Percentiles rank a stretch among this genome's conserved stretches.
phyloP scores from a whole-genome alignment of 108 stramenopile species.

The Cyclostephanos tholiformis region DNA sequence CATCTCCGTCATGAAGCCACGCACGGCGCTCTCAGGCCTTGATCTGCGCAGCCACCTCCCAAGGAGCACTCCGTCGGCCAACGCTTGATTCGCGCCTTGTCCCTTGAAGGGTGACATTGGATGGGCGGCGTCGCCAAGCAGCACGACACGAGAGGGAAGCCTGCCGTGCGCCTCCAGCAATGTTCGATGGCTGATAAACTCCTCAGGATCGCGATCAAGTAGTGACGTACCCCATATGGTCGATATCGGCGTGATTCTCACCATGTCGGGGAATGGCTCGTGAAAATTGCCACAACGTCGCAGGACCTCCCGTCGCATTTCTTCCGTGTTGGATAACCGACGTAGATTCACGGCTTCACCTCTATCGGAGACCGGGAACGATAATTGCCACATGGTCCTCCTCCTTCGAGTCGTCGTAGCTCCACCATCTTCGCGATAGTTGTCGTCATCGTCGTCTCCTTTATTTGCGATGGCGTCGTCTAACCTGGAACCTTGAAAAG shows the following conservation, averaged over 20 bases:
- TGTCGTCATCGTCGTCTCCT: slow-evolving; percentile 9
- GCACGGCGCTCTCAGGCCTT: slow-evolving; percentile 61
- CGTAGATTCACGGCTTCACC: slow-evolving; percentile 41
- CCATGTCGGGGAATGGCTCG: slow-evolving; percentile 70
- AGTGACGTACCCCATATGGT: slow-evolving; percentile 81
- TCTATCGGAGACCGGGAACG: slow-evolving; percentile 50
- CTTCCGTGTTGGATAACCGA: slow-evolving; percentile 17
- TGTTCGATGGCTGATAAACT: slow-evolving; percentile 44
- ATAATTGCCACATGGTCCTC: slow-evolving; percentile 89
- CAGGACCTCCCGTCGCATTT: slow-evolving; percentile 61
- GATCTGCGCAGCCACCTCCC: slow-evolving; percentile 63
- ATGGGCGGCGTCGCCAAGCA: slow-evolving; percentile 90
- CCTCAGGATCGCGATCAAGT: slow-evolving; percentile 77
- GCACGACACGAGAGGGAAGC: slow-evolving; percentile 55
- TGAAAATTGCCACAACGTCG: slow-evolving; percentile 67
- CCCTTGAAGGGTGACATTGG: slow-evolving; percentile 94
- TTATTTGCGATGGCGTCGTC: slow-evolving; percentile 18
- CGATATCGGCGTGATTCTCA: slow-evolving; percentile 61
- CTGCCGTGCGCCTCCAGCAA: slow-evolving; percentile 34
- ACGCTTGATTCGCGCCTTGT: slow-evolving; percentile 92
- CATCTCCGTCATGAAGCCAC: slow-evolving; percentile 74
- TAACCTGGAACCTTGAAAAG: slow-evolving; percentile 65
- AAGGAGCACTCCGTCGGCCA: slow-evolving; percentile 84
- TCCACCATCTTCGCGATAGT: slow-evolving; percentile 8
- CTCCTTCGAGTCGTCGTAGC: slow-evolving; percentile 10